Conservation (phyloP, 2,329 filamentous ascomycete species). For the Aspergillus neoniger region DNA sequence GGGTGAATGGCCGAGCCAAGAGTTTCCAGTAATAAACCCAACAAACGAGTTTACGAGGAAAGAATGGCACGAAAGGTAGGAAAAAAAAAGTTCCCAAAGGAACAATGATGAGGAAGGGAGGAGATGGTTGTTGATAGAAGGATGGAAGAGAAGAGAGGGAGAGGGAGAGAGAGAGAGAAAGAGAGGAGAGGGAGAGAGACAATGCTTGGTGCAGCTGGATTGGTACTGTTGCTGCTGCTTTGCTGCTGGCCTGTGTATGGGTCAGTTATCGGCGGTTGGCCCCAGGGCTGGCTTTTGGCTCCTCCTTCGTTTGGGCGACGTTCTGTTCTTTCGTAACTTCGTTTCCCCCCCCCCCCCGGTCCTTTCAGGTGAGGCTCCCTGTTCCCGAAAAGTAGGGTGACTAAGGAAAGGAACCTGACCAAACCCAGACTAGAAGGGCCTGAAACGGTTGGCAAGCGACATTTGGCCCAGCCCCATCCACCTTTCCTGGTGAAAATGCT, state of each 20-base stretch:
- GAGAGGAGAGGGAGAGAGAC: slow-evolving; percentile 15
- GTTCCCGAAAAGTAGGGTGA: slow-evolving; percentile 11
- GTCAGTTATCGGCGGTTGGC: slow-evolving; percentile 20
- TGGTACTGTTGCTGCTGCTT: background rate
- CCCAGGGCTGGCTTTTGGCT: slow-evolving; percentile 13
- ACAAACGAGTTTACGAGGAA: slow-evolving; percentile 12
- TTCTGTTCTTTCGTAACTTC: background rate
- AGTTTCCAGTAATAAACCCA: slow-evolving; percentile 4
- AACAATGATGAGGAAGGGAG: slow-evolving; percentile 23
- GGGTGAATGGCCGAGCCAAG: slow-evolving; percentile 13
- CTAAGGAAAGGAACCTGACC: slow-evolving; percentile 15
- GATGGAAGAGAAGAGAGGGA: slow-evolving; percentile 17
- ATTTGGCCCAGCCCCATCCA: slow-evolving; percentile 12
- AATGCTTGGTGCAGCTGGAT: background rate
- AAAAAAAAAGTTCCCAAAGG: slow-evolving; percentile 17
- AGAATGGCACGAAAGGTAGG: background rate
- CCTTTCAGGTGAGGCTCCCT: slow-evolving; percentile 16
- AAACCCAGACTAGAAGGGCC: slow-evolving; percentile 11
- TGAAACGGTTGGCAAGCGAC: slow-evolving; percentile 16
- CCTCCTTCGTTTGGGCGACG: slow-evolving; percentile 10
- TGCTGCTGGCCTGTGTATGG: slow-evolving; percentile 31
- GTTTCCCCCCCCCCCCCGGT: background rate
- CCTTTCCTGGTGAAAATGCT: background rate
- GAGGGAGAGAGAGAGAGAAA: slow-evolving; percentile 17
- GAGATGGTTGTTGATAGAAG: slow-evolving; percentile 14